Base-by-base conservation (phyloP, 2,329 filamentous ascomycete species). In the Aspergillus ochraceus region DNA sequence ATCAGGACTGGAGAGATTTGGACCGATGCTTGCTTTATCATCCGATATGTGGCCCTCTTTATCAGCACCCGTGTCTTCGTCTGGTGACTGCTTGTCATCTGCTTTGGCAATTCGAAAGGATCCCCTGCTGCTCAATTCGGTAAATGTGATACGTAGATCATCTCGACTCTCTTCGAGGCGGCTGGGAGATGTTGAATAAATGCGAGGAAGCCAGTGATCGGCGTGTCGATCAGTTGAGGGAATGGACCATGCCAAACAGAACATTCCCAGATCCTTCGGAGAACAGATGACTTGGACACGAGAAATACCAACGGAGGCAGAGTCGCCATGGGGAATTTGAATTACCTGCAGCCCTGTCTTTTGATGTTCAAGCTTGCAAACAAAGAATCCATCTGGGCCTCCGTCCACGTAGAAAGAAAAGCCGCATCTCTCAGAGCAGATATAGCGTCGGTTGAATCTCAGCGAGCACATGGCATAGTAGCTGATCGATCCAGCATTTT, bases 341-440 rank as follows among this genome's bases (percentile, higher is more conserved):
- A 75, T 65, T 11, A 61, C 60, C 22, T 66, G 62, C 20, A 70
- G 49, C 3, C 52, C 39, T 6, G 45, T 49, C 4, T 54, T 47
- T 5, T 62, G 52, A 0, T 61, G 29, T 12, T 63, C 57, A 6
- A 72, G 53, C 11, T 65, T 54, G 52, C 62, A 66, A 14, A 57
- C 55, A 42, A 67, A 75, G 9, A 58, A 58, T 9, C 70, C 68
- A 0, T 68, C 64, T 19, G 71, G 73, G 1, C 72, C 73, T 6
- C 72, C 73, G 45, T 74, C 62, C 14, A 75, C 36, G 36, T 66
- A 58, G 29, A 75, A 53, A 19, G 54, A 52, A 36, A 75, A 64
- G n/a, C 65, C 67, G 50, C 73, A 75, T 52, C 63, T 66, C 39
- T 74, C 66, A 6, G 71, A 61, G 65, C 68, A 74, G 45, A 75